Conservation (phyloP, 805 yeast genomes). For the Zygotorulaspora sp. region DNA sequence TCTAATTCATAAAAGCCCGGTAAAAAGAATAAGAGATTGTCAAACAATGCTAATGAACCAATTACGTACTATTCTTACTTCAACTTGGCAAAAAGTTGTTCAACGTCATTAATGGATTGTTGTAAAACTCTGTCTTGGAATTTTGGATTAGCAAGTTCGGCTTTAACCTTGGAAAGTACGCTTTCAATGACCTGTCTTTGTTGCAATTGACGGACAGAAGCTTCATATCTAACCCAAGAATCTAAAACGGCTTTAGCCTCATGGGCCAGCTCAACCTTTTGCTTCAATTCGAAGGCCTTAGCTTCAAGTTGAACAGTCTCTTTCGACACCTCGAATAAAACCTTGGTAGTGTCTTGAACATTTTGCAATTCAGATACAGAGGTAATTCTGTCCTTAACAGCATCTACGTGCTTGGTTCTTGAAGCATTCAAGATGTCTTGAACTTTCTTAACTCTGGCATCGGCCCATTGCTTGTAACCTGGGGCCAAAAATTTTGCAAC, state of each 20-base stretch:
- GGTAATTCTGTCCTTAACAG: conserved; percentile 88
- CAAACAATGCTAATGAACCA: too few relatives aligned
- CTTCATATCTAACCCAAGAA: conserved; percentile 98
- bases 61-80: conserved; percentile 18
- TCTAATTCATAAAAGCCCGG: conserved; percentile 21
- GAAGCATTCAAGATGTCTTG: conserved; percentile 78
- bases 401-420: conserved; percentile 83
- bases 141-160: conserved; percentile 78
- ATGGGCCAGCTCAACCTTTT: conserved; percentile 75
- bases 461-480: conserved; percentile 90
- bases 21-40: conserved; percentile 2
- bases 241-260: conserved; percentile 95
- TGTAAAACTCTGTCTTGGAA: conserved; percentile 89
- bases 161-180: conserved; percentile 83
- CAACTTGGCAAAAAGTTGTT: conserved; percentile 62
- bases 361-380: conserved; percentile 85
- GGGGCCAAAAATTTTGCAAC: conserved; percentile 89
- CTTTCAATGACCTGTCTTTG: conserved; percentile 85
- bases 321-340: conserved; percentile 88
- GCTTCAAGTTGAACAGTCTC: conserved; percentile 97
- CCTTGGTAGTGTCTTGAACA: conserved; percentile 86
- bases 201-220: conserved; percentile 91
- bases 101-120: conserved; percentile 90
- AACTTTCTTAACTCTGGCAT: conserved; percentile 76
- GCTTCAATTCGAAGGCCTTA: conserved; percentile 87